phyloP scores from a whole-genome alignment of 2,329 filamentous ascomycete species.

The Aspergillus hiratsukae region DNA sequence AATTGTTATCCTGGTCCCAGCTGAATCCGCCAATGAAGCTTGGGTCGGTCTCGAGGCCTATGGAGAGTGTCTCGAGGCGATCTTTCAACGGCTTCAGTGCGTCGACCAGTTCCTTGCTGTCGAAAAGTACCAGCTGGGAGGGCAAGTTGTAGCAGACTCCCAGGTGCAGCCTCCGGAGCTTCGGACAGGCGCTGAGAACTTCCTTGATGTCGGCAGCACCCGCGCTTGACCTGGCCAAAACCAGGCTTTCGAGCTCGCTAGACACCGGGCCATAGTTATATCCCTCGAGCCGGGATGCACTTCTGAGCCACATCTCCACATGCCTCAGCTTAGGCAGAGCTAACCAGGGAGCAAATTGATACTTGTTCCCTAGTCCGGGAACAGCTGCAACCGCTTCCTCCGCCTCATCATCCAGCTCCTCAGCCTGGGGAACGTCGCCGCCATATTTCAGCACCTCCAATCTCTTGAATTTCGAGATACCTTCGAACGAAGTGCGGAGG shows the following conservation, averaged over 20 bases:
- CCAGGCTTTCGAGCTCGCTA: neutral
- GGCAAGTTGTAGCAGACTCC: neutral
- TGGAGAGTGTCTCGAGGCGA: neutral
- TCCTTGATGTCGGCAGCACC: neutral
- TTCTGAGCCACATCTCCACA: neutral
- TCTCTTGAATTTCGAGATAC: neutral
- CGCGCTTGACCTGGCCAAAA: neutral
- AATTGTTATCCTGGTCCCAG: neutral
- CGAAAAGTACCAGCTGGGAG: neutral
- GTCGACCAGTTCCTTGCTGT: neutral
- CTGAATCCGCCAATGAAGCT: neutral
- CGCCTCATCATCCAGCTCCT: neutral
- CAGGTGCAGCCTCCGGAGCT: neutral
- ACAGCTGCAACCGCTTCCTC: neutral
- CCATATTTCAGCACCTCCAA: neutral
- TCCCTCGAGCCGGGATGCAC: neutral
- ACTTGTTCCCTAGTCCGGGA: neutral
- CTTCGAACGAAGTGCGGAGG: neutral
- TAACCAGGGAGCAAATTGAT: neutral
- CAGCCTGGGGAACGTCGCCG: neutral
- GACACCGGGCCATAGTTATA: neutral
- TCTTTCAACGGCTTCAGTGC: neutral
- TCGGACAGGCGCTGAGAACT: neutral
- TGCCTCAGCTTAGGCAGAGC: neutral
- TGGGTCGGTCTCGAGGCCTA: neutral